Conservation (phyloP, 768 basidiomycete genomes). For the Macrocybe gigantea region DNA sequence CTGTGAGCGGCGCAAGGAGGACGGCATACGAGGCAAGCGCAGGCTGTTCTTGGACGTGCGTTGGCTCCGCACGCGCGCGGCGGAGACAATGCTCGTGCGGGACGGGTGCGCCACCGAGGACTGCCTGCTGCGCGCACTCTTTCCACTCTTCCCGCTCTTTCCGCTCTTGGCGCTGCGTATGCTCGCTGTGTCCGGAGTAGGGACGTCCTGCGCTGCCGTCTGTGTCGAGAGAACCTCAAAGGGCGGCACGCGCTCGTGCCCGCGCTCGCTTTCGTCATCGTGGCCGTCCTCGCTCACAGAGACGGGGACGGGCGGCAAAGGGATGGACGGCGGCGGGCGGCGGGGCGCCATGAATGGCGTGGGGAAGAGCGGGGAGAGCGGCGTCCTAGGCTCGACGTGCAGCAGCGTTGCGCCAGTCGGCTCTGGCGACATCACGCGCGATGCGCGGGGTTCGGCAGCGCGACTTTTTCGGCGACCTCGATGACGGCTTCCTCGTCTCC, state of each 20-base stretch:
- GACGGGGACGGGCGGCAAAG: too few species aligned
- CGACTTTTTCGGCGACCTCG: constrained; percentile 39
- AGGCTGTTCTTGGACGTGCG: constrained; percentile 64
- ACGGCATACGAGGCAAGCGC: constrained; percentile 41
- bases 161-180: constrained; percentile 28
- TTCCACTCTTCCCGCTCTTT: constrained; percentile 29
- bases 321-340: too few species aligned
- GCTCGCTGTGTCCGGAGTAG: constrained; percentile 16
- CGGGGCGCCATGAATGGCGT: too few species aligned
- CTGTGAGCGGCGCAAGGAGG: too few species aligned
- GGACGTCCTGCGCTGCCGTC: too few species aligned
- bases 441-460: constrained; percentile 25
- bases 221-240: neutral
- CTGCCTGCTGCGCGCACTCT: constrained; percentile 24
- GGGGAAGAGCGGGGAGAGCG: constrained; percentile 8
- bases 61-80: constrained; percentile 60
- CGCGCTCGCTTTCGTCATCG: too few species aligned
- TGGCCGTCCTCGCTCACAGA: too few species aligned
- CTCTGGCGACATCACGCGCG: constrained; percentile 6
- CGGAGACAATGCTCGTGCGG: constrained; percentile 38
- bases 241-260: neutral
- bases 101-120: constrained; percentile 9
- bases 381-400: constrained; percentile 10
- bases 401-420: constrained; percentile 6
- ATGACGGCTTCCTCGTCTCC: constrained; percentile 29